phyloP scores from a whole-genome alignment of 495 filamentous ascomycete genomes.

The Barbatosphaeria neglecta region DNA sequence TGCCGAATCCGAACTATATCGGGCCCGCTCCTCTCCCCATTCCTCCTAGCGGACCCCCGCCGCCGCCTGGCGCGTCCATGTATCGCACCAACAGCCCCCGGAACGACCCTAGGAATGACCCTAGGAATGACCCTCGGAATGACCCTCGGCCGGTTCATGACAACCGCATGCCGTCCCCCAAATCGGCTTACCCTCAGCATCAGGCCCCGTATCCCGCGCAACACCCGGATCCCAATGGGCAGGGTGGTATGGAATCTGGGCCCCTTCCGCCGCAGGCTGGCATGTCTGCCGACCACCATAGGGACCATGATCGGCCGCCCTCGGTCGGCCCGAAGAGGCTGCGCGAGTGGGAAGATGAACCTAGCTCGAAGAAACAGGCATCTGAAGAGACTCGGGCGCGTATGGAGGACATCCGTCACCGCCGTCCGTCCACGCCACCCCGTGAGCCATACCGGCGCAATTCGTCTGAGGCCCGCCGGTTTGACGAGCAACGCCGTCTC shows the following conservation, averaged over 20 bases:
- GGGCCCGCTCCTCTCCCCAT: slow-evolving; percentile 48
- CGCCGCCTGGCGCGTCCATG: slow-evolving; percentile 59
- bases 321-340: slow-evolving; percentile 70
- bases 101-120: slow-evolving; percentile 59
- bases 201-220: slow-evolving; percentile 64
- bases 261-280: slow-evolving; percentile 59
- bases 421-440: slow-evolving; percentile 61
- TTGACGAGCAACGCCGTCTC: slow-evolving; percentile 6
- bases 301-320: slow-evolving; percentile 74
- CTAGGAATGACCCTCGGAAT: slow-evolving; percentile 68
- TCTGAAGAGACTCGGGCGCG: slow-evolving; percentile 79
- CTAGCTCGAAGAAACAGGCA: slow-evolving; percentile 67
- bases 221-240: slow-evolving; percentile 46
- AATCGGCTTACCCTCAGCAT: slow-evolving; percentile 67
- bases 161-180: slow-evolving; percentile 72
- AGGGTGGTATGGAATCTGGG: slow-evolving; percentile 61
- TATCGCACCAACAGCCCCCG: slow-evolving; percentile 70
- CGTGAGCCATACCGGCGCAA: slow-evolving; percentile 59
- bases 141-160: slow-evolving; percentile 76
- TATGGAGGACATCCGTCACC: slow-evolving; percentile 70
- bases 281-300: slow-evolving; percentile 56
- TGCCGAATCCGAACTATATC: slow-evolving; percentile 60
- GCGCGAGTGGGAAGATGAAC: slow-evolving; percentile 85
- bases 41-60: slow-evolving; percentile 50
- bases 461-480: slow-evolving; percentile 63